Conservation (phyloP, 306 rosid genomes). For the Citrullus colocynthis region DNA sequence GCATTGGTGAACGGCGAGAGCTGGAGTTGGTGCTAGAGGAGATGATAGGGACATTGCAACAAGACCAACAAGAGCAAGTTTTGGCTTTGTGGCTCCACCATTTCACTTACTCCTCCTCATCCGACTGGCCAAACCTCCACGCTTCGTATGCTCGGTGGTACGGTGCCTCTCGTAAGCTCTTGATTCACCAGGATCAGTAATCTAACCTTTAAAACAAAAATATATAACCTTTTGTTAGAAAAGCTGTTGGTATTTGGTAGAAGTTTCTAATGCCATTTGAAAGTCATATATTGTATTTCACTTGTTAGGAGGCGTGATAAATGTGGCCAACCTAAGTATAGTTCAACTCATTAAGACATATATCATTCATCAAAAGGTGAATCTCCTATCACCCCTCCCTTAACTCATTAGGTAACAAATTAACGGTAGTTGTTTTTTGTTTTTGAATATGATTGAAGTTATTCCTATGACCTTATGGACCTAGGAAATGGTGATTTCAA, state of each 20-base stretch:
- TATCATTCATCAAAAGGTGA: too few species aligned
- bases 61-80: conserved; percentile 44
- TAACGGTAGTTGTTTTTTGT: too few species aligned
- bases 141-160: conserved; percentile 62
- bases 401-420: too few species aligned
- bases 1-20: conserved; percentile 34
- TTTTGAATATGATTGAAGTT: too few species aligned
- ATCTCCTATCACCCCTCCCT: too few species aligned
- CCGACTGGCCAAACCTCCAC: conserved; percentile 80
- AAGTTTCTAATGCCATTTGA: background rate
- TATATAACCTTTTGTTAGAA: background rate
- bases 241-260: background rate
- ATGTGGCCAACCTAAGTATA: too few species aligned
- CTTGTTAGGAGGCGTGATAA: too few species aligned
- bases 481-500: too few species aligned
- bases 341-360: too few species aligned
- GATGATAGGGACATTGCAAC: conserved; percentile 31
- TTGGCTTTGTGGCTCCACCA: conserved; percentile 75
- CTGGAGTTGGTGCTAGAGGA: conserved; percentile 46
- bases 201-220: too few species aligned
- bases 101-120: conserved; percentile 41
- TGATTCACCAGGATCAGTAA: conserved; percentile 13
- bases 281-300: background rate
- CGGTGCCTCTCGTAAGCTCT: conserved; percentile 38
- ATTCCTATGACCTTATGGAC: too few species aligned